phyloP scores from a whole-genome alignment of 305 asterid genomes.

The Solanum aculeatissimum region DNA sequence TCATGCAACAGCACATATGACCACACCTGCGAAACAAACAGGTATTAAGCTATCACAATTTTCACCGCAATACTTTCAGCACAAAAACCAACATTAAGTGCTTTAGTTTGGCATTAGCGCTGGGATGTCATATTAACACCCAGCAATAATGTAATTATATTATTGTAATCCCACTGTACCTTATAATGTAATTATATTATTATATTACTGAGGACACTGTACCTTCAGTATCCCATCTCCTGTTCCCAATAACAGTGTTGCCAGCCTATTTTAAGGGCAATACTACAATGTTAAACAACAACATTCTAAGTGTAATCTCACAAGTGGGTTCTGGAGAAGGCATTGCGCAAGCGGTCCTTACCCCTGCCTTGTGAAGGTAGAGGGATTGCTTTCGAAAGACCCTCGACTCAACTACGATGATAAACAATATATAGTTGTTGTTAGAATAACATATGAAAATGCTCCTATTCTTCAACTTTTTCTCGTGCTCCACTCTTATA shows the following conservation, averaged over 20 bases:
- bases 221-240: neutral
- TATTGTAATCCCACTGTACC: no score
- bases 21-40: constrained; percentile 72
- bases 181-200: no score
- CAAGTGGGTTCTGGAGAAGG: neutral
- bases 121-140: neutral
- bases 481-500: neutral
- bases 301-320: neutral
- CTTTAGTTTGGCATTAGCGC: neutral
- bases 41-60: neutral
- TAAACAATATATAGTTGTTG: neutral
- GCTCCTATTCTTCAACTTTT: neutral
- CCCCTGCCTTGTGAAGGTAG: neutral
- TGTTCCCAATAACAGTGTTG: neutral
- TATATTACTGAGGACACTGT: neutral
- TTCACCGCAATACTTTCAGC: neutral
- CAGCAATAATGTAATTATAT: neutral
- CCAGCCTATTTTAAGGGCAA: neutral
- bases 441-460: neutral
- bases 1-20: constrained; percentile 95
- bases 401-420: neutral
- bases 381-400: neutral
- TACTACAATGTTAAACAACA: neutral
- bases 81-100: neutral
- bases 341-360: neutral